These are phyloP conservation scores for Trypanosoma scelopori DNA, from an alignment of 208 protist genomes.

Conservation along the genomic window DNA sequence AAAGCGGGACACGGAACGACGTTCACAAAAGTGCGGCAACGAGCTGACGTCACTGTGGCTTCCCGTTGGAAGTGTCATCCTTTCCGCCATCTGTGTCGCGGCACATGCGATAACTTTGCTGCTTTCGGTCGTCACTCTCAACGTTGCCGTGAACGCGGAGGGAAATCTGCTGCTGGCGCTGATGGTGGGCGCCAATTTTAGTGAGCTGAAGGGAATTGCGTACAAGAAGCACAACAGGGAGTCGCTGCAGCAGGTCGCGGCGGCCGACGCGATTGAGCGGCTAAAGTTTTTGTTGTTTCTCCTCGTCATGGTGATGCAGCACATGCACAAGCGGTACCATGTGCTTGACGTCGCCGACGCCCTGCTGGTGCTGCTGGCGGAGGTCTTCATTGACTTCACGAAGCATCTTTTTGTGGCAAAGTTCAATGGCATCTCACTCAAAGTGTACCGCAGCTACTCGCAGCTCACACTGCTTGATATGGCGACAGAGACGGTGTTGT, in stretches of 20 bases:
- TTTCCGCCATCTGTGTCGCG: conserved; percentile 35
- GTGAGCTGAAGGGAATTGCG: conserved; percentile 92
- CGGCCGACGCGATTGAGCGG: conserved; percentile 90
- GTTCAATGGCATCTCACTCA: conserved; percentile 81
- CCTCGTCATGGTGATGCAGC: conserved; percentile 73
- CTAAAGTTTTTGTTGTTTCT: conserved; percentile 85
- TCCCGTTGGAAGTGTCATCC: conserved; percentile 26
- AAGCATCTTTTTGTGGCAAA: conserved; percentile 92
- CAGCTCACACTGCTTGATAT: conserved; percentile 50
- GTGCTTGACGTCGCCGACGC: conserved; percentile 34
- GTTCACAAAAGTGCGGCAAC: too few relatives aligned
- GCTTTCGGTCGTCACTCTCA: conserved; percentile 88
- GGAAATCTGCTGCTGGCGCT: conserved; percentile 90
- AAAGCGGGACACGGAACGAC: background rate
- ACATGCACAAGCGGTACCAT: conserved; percentile 41
- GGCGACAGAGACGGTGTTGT: conserved; percentile 39
- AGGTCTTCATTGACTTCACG: conserved; percentile 87
- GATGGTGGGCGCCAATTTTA: conserved; percentile 92
- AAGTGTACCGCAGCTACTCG: conserved; percentile 57
- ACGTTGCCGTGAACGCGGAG: conserved; percentile 93
- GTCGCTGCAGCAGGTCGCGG: conserved; percentile 82
- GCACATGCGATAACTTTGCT: conserved; percentile 85
- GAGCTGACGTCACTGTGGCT: conserved; percentile 20
- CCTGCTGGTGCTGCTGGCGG: conserved; percentile 45
- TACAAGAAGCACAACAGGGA: conserved; percentile 91